A percentile compares a stretch with the other conserved stretches of the same genome.
phyloP scores from a whole-genome alignment of 306 rosid genomes.

The Cicer judaicum region DNA sequence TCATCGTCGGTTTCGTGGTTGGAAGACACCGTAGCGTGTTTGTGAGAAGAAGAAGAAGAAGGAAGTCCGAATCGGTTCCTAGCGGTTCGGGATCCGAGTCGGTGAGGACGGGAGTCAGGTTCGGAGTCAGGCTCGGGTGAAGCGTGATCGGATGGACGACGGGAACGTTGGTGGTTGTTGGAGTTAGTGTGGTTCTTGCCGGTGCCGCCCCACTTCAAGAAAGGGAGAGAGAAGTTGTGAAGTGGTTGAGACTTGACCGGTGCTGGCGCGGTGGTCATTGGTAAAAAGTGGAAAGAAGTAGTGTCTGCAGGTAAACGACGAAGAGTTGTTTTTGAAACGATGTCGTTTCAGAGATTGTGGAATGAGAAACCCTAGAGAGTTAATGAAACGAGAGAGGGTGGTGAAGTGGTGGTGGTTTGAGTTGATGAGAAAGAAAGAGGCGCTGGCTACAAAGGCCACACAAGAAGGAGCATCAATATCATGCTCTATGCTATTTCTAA shows the following conservation, averaged over 20 bases:
- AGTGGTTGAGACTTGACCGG: constrained; percentile 84
- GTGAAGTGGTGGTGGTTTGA: not conserved
- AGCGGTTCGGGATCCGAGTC: constrained; percentile 68
- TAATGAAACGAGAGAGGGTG: not conserved
- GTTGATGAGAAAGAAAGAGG: not conserved
- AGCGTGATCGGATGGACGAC: constrained; percentile 59
- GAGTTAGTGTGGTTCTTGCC: constrained; percentile 59
- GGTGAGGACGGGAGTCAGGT: constrained; percentile 44
- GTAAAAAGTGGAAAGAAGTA: not conserved
- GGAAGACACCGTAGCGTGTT: not conserved
- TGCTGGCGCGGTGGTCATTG: constrained; percentile 79
- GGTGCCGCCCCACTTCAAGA: constrained; percentile 82
- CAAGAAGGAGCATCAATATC: not conserved
- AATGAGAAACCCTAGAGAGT: constrained; percentile 17
- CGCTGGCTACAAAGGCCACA: not conserved
- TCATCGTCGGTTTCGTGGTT: constrained; percentile 56
- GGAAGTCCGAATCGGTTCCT: constrained; percentile 63
- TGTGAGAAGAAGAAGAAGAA: constrained; percentile 51
- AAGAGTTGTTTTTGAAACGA: constrained; percentile 2
- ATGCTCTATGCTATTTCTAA: not conserved
- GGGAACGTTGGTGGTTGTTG: constrained; percentile 63
- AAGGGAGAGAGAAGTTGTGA: constrained; percentile 84
- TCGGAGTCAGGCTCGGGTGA: constrained; percentile 53
- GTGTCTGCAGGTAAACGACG: not conserved
- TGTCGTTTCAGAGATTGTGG: not conserved